Percentiles rank a stretch among this genome's conserved stretches.
Conservation (phyloP, 495 filamentous ascomycete genomes). For the Neurospora pannonica region DNA sequence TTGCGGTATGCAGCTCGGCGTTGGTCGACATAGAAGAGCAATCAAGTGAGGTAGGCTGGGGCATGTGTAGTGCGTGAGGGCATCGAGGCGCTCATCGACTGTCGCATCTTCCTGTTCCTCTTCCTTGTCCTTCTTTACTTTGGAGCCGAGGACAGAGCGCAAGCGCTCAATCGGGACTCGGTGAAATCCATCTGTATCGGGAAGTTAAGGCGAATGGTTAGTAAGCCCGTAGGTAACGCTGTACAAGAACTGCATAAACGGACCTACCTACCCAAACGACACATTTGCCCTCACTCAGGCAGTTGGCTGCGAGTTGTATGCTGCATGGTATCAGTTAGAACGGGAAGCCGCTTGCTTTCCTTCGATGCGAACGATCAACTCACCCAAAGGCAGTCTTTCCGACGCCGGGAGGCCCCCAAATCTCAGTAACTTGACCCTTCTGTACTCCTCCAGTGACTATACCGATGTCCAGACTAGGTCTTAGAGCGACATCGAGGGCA, state of each 20-base stretch:
- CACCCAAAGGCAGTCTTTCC: slow-evolving; percentile 85
- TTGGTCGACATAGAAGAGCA: slow-evolving; percentile 57
- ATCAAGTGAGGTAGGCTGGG: slow-evolving; percentile 67
- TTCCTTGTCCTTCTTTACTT: neutral
- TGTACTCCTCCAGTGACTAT: slow-evolving; percentile 44
- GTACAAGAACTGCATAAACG: slow-evolving; percentile 20
- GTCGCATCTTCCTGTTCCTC: neutral
- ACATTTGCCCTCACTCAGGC: slow-evolving; percentile 48
- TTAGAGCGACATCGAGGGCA: slow-evolving; percentile 43
- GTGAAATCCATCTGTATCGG: slow-evolving; percentile 24
- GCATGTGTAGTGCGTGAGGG: slow-evolving; percentile 24
- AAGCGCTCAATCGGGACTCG: slow-evolving; percentile 21
- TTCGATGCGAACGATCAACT: neutral
- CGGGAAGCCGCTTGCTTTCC: neutral
- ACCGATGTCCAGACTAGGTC: slow-evolving; percentile 11
- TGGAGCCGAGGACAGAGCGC: slow-evolving; percentile 5
- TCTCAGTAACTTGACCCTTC: slow-evolving; percentile 73
- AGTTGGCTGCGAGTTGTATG: slow-evolving; percentile 57
- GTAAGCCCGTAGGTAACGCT: slow-evolving; percentile 2
- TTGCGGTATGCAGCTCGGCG: slow-evolving; percentile 46
- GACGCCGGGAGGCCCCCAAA: slow-evolving; percentile 79
- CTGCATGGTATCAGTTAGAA: slow-evolving; percentile 28
- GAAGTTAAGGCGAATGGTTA: slow-evolving; percentile 3
- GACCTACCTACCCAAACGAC: slow-evolving; percentile 92
- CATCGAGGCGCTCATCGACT: slow-evolving; percentile 1